Percentiles rank a stretch among this genome's conserved stretches.
These are phyloP conservation scores for Heliamphora exappendiculata DNA, from an alignment of 148 eudicot genomes.

Conservation along the genomic window DNA sequence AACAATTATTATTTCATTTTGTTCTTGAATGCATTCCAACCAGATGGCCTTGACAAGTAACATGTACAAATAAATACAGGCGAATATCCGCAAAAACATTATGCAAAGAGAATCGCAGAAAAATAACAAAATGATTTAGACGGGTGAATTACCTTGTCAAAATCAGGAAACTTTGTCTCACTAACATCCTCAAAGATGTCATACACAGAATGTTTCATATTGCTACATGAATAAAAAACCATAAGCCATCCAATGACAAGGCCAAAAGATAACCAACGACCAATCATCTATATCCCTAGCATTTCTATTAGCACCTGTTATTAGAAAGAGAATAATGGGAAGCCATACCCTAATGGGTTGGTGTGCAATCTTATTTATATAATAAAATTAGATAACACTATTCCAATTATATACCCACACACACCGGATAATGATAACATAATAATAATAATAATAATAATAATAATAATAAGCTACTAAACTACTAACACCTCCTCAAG, in stretches of 20 bases:
- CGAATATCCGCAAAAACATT: constrained; percentile 1
- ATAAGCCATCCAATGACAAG: constrained; percentile 4
- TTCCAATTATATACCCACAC: no score
- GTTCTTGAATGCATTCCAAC: constrained; percentile 77
- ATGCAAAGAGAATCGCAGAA: neutral
- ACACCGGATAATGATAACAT: no score
- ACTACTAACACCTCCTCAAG: no score
- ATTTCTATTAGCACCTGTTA: neutral
- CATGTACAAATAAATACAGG: constrained; percentile 12
- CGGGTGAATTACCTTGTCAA: constrained; percentile 52
- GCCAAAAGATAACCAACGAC: constrained; percentile 3
- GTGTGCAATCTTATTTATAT: no score
- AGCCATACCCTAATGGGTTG: no score
- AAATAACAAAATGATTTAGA: neutral
- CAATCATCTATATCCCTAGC: neutral
- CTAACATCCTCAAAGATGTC: constrained; percentile 71
- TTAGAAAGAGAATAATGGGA: no score
- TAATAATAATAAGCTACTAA: no score
- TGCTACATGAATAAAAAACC: constrained; percentile 33
- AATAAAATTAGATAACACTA: no score
- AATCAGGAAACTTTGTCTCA: constrained; percentile 55
- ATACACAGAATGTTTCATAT: constrained; percentile 73
- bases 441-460: no score
- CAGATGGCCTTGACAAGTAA: constrained; percentile 62
- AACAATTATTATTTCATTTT: constrained; percentile 81